Percentiles rank a stretch among this genome's conserved stretches.
Evolutionary conservation across 768 basidiomycete genomes (phyloP).

Genomic region (Lactifluus pinguis): DNA sequence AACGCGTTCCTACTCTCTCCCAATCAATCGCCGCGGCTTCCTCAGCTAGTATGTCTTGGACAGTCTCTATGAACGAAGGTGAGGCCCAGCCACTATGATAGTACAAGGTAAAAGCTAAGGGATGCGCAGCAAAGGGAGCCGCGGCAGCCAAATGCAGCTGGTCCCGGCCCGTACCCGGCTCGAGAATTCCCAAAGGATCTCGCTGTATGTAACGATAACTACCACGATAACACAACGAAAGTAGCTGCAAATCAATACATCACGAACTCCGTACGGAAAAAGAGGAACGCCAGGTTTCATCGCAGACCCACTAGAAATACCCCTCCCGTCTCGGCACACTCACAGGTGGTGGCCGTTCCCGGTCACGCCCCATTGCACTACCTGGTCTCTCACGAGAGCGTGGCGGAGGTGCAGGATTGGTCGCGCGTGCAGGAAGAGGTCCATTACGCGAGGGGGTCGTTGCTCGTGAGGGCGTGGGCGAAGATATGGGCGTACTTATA

Average conservation of each 20-base stretch:
- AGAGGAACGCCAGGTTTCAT: neutral
- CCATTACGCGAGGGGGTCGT: neutral
- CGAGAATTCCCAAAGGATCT: neutral
- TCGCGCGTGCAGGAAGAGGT: neutral
- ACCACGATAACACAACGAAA: too few relatives aligned
- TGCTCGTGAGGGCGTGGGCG: neutral
- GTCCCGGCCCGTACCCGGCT: too few relatives aligned
- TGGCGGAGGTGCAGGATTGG: slow-evolving; percentile 49
- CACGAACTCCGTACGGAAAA: neutral
- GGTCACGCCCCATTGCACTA: slow-evolving; percentile 34
- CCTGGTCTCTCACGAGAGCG: slow-evolving; percentile 60
- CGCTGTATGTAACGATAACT: neutral
- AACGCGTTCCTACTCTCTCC: neutral
- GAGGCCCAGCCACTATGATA: neutral
- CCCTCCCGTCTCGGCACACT: slow-evolving; percentile 50
- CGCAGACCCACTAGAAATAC: slow-evolving; percentile 41
- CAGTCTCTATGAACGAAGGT: neutral
- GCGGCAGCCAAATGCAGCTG: too few relatives aligned
- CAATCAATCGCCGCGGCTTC: neutral
- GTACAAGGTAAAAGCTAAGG: neutral
- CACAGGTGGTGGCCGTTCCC: slow-evolving; percentile 38
- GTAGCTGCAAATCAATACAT: neutral
- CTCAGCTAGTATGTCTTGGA: neutral
- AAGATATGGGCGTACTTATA: neutral
- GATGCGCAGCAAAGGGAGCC: too few relatives aligned